A percentile compares a stretch with the other conserved stretches of the same genome.
Conservation (phyloP, 1,139 yeast species). For the Meyerozyma athensensis region DNA sequence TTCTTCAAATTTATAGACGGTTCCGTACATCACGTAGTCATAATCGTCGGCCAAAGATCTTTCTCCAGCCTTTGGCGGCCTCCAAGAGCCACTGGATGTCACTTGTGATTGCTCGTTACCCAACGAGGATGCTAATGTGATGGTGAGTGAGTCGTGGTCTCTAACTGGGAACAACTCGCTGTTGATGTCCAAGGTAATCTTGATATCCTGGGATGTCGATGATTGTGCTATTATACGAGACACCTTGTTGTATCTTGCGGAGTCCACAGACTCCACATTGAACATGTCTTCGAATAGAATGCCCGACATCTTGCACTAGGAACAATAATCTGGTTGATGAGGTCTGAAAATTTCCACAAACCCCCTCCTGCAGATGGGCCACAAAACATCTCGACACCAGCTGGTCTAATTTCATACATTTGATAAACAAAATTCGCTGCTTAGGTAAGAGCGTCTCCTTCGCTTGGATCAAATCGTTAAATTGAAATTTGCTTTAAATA, state of each 20-base stretch:
- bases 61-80: conserved; percentile 84
- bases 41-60: conserved; percentile 90
- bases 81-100: conserved; percentile 76
- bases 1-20: conserved; percentile 95
- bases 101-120: conserved; percentile 54
- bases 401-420: background rate
- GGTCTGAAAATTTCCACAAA: background rate
- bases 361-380: background rate
- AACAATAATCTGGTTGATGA: background rate
- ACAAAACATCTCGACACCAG: background rate
- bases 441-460: background rate
- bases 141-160: conserved; percentile 75
- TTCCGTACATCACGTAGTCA: conserved; percentile 98
- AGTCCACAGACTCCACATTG: conserved; percentile 77
- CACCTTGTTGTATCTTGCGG: conserved; percentile 90
- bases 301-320: conserved; percentile 51
- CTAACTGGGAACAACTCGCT: conserved; percentile 87
- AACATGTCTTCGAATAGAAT: conserved; percentile 93
- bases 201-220: conserved; percentile 76
- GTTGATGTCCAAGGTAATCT: conserved; percentile 86
- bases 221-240: conserved; percentile 86
- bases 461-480: too few relatives aligned
- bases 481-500: too few relatives aligned
- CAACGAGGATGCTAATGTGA: conserved; percentile 78
- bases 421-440: conserved; percentile 1